Percentiles rank a stretch among this genome's conserved stretches.
Conservation (phyloP, 208 protist genomes). For the Wallacemonas sp. region DNA sequence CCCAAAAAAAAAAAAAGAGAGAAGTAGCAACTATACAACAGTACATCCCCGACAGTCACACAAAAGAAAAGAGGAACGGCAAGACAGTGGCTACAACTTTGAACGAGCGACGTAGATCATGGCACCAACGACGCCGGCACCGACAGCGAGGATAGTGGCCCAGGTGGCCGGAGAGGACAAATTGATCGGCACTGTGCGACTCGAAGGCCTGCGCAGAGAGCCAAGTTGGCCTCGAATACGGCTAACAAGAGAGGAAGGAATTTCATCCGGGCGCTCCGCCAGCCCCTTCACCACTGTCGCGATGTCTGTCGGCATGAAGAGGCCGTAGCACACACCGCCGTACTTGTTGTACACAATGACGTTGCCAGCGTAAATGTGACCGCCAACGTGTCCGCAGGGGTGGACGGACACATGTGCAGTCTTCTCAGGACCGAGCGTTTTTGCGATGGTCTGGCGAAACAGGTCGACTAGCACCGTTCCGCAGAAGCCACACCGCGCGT, state of each 20-base stretch:
- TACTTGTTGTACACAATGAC: conserved; percentile 84
- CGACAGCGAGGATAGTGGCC: background rate
- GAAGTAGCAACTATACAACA: conserved; percentile 7
- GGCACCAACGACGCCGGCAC: background rate
- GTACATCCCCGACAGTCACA: background rate
- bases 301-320: conserved; percentile 82
- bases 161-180: conserved; percentile 2
- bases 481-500: conserved; percentile 89
- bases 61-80: background rate
- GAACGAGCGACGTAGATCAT: background rate
- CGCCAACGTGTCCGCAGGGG: conserved; percentile 84
- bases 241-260: conserved; percentile 50
- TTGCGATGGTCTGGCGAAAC: conserved; percentile 54
- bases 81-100: background rate
- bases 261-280: conserved; percentile 34
- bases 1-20: conserved; percentile 6
- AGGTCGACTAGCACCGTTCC: conserved; percentile 84
- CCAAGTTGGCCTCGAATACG: conserved; percentile 68
- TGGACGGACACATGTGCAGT: conserved; percentile 51
- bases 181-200: background rate
- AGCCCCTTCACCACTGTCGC: conserved; percentile 55
- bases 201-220: background rate
- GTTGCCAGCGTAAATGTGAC: conserved; percentile 91
- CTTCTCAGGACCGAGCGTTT: conserved; percentile 33
- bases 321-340: conserved; percentile 86